phyloP scores from a whole-genome alignment of 192 early-diverging fungal species.

The Coemansia sp. region DNA sequence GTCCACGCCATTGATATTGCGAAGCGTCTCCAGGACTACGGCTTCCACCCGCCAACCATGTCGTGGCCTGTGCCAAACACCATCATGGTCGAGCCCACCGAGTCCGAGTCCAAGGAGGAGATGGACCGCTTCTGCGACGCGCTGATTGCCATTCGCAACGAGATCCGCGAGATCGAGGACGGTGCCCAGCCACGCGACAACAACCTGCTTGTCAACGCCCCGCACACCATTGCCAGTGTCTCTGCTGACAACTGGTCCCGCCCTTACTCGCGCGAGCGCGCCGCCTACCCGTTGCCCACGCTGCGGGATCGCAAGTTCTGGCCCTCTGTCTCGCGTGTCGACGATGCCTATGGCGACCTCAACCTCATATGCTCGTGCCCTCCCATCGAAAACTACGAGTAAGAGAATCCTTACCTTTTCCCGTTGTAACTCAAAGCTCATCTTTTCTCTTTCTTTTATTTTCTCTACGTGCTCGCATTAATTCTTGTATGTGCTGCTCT shows the following conservation, averaged over 20 bases:
- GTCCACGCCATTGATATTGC: slow-evolving; percentile 97
- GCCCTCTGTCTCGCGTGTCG: slow-evolving; percentile 89
- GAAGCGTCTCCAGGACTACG: slow-evolving; percentile 98
- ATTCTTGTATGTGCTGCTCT: not conserved
- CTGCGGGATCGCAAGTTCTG: slow-evolving; percentile 94
- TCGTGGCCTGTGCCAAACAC: slow-evolving; percentile 99
- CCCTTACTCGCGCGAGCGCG: slow-evolving; percentile 82
- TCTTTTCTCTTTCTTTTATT: not conserved
- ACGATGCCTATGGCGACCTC: slow-evolving; percentile 94
- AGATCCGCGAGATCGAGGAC: slow-evolving; percentile 86
- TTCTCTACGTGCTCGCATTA: no score
- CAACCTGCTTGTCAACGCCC: slow-evolving; percentile 87
- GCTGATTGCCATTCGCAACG: slow-evolving; percentile 92
- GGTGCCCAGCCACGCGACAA: slow-evolving; percentile 81
- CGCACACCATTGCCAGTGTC: slow-evolving; percentile 81
- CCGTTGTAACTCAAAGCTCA: not conserved
- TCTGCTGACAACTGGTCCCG: slow-evolving; percentile 82
- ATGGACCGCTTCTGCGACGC: slow-evolving; percentile 98
- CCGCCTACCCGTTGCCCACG: slow-evolving; percentile 85
- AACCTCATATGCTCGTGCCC: slow-evolving; percentile 97
- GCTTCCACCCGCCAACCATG: slow-evolving; percentile 99
- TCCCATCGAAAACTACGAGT: slow-evolving; percentile 78
- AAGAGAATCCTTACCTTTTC: not conserved
- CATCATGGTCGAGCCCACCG: slow-evolving; percentile 99
- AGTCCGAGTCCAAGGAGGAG: slow-evolving; percentile 91